These are phyloP conservation scores for Mycosarcoma mackinlayi DNA, from an alignment of 1,284 basidiomycete genomes.

Conservation along the genomic window DNA sequence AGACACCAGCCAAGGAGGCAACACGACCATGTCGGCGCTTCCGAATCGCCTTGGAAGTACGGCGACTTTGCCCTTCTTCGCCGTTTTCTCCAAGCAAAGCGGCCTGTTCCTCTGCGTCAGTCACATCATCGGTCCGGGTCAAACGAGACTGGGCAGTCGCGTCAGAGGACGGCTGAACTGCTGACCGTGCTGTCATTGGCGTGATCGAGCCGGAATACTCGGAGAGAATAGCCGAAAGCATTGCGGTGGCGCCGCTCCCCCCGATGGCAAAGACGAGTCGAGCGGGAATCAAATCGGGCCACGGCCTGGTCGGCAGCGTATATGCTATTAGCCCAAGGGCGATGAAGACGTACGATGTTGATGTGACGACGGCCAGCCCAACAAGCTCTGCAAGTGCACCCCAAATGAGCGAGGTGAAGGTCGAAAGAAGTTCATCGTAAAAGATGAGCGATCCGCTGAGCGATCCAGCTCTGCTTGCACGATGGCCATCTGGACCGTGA, in stretches of 20 bases:
- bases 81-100: neutral
- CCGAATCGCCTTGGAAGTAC: neutral
- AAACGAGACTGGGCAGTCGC: conserved; percentile 4
- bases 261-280: conserved; percentile 56
- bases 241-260: conserved; percentile 51
- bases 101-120: neutral
- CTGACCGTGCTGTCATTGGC: neutral
- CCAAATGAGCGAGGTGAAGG: conserved; percentile 50
- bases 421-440: conserved; percentile 55
- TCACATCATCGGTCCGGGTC: neutral
- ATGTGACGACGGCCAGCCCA: conserved; percentile 42
- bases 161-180: conserved; percentile 1
- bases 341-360: conserved; percentile 46
- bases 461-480: conserved; percentile 39
- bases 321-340: conserved; percentile 40
- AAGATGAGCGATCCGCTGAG: conserved; percentile 58
- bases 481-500: neutral
- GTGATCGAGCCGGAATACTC: conserved; percentile 21
- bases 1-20: conserved; percentile 47
- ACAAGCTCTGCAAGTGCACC: conserved; percentile 48
- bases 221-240: conserved; percentile 49
- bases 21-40: conserved; percentile 38
- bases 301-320: conserved; percentile 44
- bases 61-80: neutral
- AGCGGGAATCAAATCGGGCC: conserved; percentile 50